phyloP scores from a whole-genome alignment of 306 rosid species.

The Astragalus membranaceus region DNA sequence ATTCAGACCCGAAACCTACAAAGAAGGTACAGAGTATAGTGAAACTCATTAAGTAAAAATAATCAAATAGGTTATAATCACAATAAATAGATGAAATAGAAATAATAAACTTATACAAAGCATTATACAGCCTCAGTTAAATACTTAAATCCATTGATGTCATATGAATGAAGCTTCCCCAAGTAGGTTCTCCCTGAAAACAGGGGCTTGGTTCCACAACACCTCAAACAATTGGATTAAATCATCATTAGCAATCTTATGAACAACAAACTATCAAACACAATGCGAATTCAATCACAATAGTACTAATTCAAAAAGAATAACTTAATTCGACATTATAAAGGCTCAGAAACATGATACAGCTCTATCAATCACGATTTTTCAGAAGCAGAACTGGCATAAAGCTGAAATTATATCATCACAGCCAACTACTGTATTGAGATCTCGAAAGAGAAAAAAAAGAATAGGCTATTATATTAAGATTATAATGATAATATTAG shows the following conservation, averaged over 20 bases:
- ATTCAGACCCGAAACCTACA: slow-evolving; percentile 41
- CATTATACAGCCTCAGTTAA: slow-evolving; percentile 47
- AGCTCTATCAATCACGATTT: slow-evolving; percentile 74
- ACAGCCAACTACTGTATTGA: too few species aligned
- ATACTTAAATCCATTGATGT: slow-evolving; percentile 39
- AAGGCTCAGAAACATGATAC: slow-evolving; percentile 64
- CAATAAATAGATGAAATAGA: too few species aligned
- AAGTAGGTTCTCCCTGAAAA: slow-evolving; percentile 74
- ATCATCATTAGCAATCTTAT: slow-evolving; percentile 28
- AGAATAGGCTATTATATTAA: too few species aligned
- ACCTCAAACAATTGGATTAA: slow-evolving; percentile 42
- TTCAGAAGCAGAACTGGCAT: slow-evolving; percentile 99
- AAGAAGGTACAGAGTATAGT: slow-evolving; percentile 30
- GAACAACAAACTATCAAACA: not conserved
- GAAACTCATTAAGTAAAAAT: slow-evolving; percentile 26
- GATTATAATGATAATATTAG: too few species aligned
- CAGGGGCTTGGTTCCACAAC: slow-evolving; percentile 59
- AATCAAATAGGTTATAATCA: not conserved
- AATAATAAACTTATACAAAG: too few species aligned
- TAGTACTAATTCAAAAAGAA: too few species aligned
- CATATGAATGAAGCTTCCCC: slow-evolving; percentile 55
- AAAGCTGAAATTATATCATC: slow-evolving; percentile 68
- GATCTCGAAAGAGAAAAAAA: too few species aligned
- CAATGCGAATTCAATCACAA: not conserved
- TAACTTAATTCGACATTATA: too few species aligned